These are phyloP conservation scores for Melanogaster broomeanus DNA, from an alignment of 768 basidiomycete species.

Conservation along the genomic window DNA sequence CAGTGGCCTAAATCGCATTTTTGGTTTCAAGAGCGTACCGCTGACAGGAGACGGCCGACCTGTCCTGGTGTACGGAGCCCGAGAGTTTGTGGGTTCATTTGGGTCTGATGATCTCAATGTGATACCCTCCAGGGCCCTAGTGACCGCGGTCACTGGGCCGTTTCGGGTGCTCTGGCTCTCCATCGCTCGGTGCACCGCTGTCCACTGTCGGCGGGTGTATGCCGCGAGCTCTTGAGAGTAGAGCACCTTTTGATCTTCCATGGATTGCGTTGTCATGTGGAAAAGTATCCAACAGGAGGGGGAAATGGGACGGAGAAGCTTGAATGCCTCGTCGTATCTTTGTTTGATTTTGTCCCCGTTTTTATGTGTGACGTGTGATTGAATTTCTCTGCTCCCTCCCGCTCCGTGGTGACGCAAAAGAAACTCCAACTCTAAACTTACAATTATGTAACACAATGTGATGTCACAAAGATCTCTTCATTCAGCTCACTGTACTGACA, in stretches of 20 bases:
- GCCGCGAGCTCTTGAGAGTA: constrained; percentile 22
- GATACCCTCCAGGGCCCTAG: not conserved
- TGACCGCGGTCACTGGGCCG: not conserved
- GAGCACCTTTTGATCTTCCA: constrained; percentile 3
- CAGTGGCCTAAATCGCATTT: not conserved
- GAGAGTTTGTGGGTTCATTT: not conserved
- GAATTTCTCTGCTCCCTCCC: too few species aligned
- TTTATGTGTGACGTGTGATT: too few species aligned
- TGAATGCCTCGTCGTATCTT: too few species aligned
- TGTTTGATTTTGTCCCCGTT: too few species aligned
- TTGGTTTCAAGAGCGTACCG: not conserved
- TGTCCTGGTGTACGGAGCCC: not conserved
- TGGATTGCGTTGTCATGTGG: constrained; percentile 4
- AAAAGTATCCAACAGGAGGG: not conserved
- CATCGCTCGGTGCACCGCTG: constrained; percentile 7
- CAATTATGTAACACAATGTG: too few species aligned
- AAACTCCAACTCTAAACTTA: too few species aligned
- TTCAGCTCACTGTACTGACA: too few species aligned
- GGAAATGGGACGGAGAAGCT: too few species aligned
- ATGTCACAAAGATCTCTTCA: too few species aligned
- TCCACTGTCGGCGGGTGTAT: constrained; percentile 22
- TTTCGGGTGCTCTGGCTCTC: constrained; percentile 7
- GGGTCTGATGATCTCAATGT: not conserved
- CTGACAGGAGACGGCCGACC: not conserved
- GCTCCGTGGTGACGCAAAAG: too few species aligned